phyloP scores from a whole-genome alignment of 1,284 basidiomycete genomes.

The Cystobasidium slooffiae region DNA sequence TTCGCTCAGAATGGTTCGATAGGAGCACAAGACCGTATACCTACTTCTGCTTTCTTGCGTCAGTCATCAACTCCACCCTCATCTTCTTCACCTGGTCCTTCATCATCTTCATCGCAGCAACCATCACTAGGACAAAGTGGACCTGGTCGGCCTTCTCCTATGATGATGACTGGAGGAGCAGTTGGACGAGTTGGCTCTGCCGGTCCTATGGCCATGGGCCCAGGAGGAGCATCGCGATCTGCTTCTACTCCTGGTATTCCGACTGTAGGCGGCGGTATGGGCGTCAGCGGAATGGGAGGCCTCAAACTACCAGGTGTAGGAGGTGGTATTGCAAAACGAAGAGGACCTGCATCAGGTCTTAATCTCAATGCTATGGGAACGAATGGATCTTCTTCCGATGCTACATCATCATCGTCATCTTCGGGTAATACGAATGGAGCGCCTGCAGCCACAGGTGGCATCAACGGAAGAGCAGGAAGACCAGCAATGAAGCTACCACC shows the following conservation, averaged over 20 bases:
- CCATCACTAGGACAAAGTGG: constrained; percentile 39
- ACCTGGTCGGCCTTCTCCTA: constrained; percentile 46
- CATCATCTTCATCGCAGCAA: constrained; percentile 44
- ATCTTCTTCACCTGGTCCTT: constrained; percentile 49
- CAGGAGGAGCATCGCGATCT: neutral
- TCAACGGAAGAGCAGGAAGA: constrained; percentile 16
- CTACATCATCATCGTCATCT: neutral
- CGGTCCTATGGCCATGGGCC: constrained; percentile 45
- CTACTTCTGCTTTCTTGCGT: constrained; percentile 46
- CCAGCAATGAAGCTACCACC: constrained; percentile 32
- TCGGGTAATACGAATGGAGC: neutral
- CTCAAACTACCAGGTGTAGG: constrained; percentile 54
- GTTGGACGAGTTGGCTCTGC: constrained; percentile 51
- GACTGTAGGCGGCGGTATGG: no score
- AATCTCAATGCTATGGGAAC: constrained; percentile 19
- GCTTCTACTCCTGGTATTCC: constrained; percentile 52
- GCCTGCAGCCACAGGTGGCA: constrained; percentile 21
- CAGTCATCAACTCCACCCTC: constrained; percentile 46
- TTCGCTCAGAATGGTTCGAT: constrained; percentile 32
- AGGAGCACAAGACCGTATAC: constrained; percentile 45
- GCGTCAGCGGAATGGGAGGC: constrained; percentile 53
- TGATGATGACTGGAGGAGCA: constrained; percentile 54
- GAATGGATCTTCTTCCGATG: constrained; percentile 5
- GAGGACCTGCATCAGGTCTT: constrained; percentile 17
- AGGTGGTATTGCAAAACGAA: constrained; percentile 22